Evolutionary conservation across 441 rosid genomes (phyloP).

Genomic region (Croton setiger): DNA sequence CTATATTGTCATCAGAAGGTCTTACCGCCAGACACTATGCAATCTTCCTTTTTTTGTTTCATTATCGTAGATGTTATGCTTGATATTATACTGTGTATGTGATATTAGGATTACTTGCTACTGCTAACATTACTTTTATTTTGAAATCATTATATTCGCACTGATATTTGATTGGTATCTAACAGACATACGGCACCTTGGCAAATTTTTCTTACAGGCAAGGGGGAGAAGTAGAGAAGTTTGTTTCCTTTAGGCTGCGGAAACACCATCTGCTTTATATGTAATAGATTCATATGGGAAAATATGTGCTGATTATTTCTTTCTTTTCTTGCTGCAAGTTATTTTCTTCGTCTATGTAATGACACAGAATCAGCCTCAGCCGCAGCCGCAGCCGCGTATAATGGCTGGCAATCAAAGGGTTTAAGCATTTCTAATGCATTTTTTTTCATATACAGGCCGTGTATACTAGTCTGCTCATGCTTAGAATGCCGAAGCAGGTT

Average conservation of each 20-base stretch:
- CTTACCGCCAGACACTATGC: background rate
- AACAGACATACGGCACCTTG: constrained; percentile 36
- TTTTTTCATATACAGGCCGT: background rate
- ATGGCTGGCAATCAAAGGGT: background rate
- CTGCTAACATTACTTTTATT: background rate
- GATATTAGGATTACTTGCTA: constrained; percentile 13
- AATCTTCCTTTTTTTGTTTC: constrained; percentile 13
- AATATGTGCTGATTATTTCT: constrained; percentile 5
- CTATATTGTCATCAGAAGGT: constrained; percentile 2
- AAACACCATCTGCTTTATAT: constrained; percentile 22
- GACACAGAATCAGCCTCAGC: background rate
- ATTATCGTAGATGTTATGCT: constrained; percentile 17
- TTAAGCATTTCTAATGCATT: constrained; percentile 2
- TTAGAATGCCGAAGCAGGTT: constrained; percentile 10
- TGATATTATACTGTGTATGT: constrained; percentile 26
- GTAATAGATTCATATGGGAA: constrained; percentile 13
- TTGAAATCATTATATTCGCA: constrained; percentile 12
- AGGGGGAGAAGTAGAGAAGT: constrained; percentile 13
- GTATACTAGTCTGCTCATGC: background rate
- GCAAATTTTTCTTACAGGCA: constrained; percentile 20
- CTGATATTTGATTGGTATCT: constrained; percentile 29
- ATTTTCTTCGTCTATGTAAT: background rate
- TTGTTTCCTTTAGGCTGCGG: constrained; percentile 4
- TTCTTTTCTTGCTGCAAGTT: constrained; percentile 4
- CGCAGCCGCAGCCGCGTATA: no score